Evolutionary conservation across 108 stramenopile genomes (phyloP), one percentile per base, ranked within the genome.

Genomic region (Cyclostephanos invisitatus): DNA sequence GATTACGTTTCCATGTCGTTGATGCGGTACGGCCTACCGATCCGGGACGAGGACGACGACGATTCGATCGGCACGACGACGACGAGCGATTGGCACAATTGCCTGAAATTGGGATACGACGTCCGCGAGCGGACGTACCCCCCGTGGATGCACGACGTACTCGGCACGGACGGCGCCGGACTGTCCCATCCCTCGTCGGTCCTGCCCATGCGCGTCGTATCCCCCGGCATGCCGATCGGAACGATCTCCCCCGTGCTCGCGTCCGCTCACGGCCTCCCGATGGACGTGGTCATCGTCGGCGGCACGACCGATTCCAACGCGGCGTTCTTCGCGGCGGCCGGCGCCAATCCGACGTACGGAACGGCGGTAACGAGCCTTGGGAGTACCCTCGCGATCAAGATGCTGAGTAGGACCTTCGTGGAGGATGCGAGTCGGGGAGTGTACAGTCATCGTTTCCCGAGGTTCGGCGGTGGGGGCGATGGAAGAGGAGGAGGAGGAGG

Each of bases 221-320:
- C 90, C 6, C 93, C 93, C 0, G 93, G 93, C 27, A 82, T 83
- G 58, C 85, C 83, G 10, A 68, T 94, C 25, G 94, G 94, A 4
- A 62, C 68, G n/a, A 84, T 97, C 53, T 87, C 88, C 53, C 61
- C 70, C 9, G 22, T 62, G 5, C 60, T 89, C 12, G 88, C 88
- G 3, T 46, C 68, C 11, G 64, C 77, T 28, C 87, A 84, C 53
- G 91, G 91, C 47, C 49, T 97, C 11, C 70, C 88, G 15, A 29
- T 56, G 42, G 51, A 70, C 35, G 82, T 86, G 15, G 67, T 86
- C 5, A 58, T 97, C 48, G 93, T 95, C 17, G 97, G 93, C 54
- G 96, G 96, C 18, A 97, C 97, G 9, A 96, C 95, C 12, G 95
- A 96, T 75, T 91, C 90, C 69, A 96, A 96, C 73, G 96, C 97